A percentile compares a stretch with the other conserved stretches of the same genome.
phyloP scores from a whole-genome alignment of 2,329 filamentous ascomycete genomes.

The Tolypocladium pustulatum region DNA sequence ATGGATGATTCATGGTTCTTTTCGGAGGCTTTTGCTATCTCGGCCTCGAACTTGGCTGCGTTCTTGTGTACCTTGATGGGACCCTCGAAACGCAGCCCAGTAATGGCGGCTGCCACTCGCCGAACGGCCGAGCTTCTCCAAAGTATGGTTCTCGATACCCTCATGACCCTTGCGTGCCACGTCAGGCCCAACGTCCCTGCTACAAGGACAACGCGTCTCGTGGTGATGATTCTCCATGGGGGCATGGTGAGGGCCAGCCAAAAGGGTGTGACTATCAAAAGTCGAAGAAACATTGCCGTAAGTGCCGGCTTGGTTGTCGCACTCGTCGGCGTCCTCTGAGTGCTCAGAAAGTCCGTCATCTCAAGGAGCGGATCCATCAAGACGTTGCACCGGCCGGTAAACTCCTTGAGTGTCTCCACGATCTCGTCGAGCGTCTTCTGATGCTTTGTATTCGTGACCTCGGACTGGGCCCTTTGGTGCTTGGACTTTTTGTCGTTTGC shows the following conservation, averaged over 20 bases:
- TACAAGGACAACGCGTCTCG: conserved; percentile 71
- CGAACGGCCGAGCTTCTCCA: conserved; percentile 80
- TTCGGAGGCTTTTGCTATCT: conserved; percentile 9
- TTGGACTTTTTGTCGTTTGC: conserved; percentile 17
- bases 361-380: conserved; percentile 80
- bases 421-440: conserved; percentile 97
- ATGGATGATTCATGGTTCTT: conserved; percentile 14
- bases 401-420: conserved; percentile 80
- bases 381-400: conserved; percentile 87
- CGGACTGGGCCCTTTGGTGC: conserved; percentile 39
- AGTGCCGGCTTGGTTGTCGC: conserved; percentile 85
- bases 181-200: conserved; percentile 80
- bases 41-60: conserved; percentile 7
- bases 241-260: conserved; percentile 79
- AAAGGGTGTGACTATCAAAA: conserved; percentile 76
- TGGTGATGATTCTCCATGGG: conserved; percentile 76
- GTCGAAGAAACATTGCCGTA: conserved; percentile 79
- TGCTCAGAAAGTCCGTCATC: conserved; percentile 87
- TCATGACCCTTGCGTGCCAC: conserved; percentile 82
- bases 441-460: conserved; percentile 58
- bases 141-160: conserved; percentile 75
- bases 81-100: conserved; percentile 64
- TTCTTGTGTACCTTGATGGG: conserved; percentile 23
- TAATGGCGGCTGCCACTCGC: conserved; percentile 58
- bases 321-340: conserved; percentile 79